Conservation (phyloP, 352 stramenopile species). For the Hyaloperonospora arabidopsidis region DNA sequence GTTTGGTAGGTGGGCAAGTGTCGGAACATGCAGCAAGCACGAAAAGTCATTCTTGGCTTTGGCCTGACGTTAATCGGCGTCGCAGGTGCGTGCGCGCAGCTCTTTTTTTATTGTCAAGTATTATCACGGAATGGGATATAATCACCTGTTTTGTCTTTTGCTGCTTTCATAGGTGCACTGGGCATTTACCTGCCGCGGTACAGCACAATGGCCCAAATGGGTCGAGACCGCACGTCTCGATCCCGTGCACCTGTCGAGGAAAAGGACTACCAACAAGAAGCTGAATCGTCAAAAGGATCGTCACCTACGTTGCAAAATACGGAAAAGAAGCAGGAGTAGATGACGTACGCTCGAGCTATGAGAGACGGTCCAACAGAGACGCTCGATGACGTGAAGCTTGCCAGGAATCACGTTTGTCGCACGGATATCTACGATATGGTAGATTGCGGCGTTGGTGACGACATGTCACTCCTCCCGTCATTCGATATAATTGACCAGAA, state of each 20-base stretch:
- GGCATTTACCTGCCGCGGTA: conserved; percentile 40
- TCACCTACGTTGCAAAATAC: conserved; percentile 49
- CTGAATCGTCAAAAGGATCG: conserved; percentile 11
- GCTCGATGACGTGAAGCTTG: no score
- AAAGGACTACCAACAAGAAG: conserved; percentile 2
- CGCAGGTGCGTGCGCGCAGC: conserved; percentile 10
- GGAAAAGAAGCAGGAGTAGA: conserved; percentile 29
- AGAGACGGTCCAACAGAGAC: background rate
- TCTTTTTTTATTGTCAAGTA: no score
- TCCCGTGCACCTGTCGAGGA: conserved; percentile 11
- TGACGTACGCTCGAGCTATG: background rate
- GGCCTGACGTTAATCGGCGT: conserved; percentile 30
- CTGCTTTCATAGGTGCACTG: conserved; percentile 13
- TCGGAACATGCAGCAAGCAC: conserved; percentile 24
- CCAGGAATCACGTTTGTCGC: no score
- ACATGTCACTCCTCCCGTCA: conserved; percentile 1
- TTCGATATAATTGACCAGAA: conserved; percentile 29
- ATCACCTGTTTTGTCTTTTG: background rate
- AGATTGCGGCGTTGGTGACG: no score
- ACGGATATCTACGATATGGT: no score
- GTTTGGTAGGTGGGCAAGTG: no score
- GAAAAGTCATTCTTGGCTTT: conserved; percentile 30
- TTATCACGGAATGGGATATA: no score
- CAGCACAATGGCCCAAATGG: conserved; percentile 33
- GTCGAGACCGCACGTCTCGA: conserved; percentile 30